phyloP scores from a whole-genome alignment of 1,284 basidiomycete species.

The Polyporus tsugae region DNA sequence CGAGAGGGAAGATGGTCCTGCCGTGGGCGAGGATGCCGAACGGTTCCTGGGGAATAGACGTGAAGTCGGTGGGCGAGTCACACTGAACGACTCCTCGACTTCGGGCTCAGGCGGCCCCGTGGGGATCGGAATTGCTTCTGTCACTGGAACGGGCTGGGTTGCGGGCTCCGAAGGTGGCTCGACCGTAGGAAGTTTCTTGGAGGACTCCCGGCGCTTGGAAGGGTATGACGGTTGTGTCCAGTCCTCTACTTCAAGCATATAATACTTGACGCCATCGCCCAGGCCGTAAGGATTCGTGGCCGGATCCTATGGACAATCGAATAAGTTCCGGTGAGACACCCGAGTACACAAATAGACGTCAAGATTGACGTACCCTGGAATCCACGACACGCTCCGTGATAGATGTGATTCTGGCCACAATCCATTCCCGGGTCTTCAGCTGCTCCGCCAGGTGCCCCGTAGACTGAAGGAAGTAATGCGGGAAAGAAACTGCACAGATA shows the following conservation, averaged over 20 bases:
- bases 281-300: conserved; percentile 82
- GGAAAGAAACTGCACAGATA: conserved; percentile 79
- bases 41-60: conserved; percentile 72
- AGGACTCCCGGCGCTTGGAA: conserved; percentile 65
- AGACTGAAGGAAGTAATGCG: conserved; percentile 95
- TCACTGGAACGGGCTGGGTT: conserved; percentile 34
- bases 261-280: conserved; percentile 91
- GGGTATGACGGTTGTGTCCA: conserved; percentile 79
- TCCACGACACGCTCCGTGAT: conserved; percentile 89
- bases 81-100: conserved; percentile 71
- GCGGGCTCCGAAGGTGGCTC: conserved; percentile 35
- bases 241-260: conserved; percentile 93
- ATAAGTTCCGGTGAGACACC: conserved; percentile 3
- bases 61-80: conserved; percentile 66
- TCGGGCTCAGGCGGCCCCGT: conserved; percentile 69
- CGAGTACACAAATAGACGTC: conserved; percentile 10
- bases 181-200: conserved; percentile 57
- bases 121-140: conserved; percentile 50
- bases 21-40: conserved; percentile 70
- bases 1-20: conserved; percentile 78
- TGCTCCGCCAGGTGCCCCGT: conserved; percentile 87
- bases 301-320: conserved; percentile 61
- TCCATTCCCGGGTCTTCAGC: conserved; percentile 89
- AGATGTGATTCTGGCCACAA: conserved; percentile 90
- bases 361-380: conserved; percentile 62